Conservation (phyloP, 2,329 filamentous ascomycete genomes). For the Blumeriella jaapii region DNA sequence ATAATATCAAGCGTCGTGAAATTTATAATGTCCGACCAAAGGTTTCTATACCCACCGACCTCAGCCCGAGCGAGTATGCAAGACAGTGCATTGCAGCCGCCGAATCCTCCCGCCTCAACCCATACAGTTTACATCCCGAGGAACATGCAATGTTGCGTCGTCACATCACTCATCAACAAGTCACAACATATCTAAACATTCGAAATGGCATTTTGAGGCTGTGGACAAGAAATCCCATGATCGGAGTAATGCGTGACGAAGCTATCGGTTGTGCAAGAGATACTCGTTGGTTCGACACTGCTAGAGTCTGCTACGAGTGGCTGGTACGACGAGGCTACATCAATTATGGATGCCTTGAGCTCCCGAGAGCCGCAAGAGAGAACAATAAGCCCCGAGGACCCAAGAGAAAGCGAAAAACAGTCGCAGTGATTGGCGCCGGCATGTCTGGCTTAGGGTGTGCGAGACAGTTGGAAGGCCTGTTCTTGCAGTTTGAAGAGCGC, state of each 20-base stretch:
- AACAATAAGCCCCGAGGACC: slow-evolving; percentile 27
- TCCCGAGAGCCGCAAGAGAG: slow-evolving; percentile 33
- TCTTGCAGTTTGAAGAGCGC: slow-evolving; percentile 63
- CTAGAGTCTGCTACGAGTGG: slow-evolving; percentile 86
- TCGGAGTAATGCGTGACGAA: slow-evolving; percentile 70
- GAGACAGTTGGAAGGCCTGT: slow-evolving; percentile 78
- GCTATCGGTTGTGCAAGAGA: slow-evolving; percentile 86
- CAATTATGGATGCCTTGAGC: slow-evolving; percentile 84
- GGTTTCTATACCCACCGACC: slow-evolving; percentile 69
- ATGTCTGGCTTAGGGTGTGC: slow-evolving; percentile 88
- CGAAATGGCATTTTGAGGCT: slow-evolving; percentile 85
- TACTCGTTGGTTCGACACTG: slow-evolving; percentile 76
- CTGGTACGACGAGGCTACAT: slow-evolving; percentile 84
- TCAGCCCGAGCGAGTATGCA: slow-evolving; percentile 71
- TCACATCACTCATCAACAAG: slow-evolving; percentile 76
- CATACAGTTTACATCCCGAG: slow-evolving; percentile 73
- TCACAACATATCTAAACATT: slow-evolving; percentile 92
- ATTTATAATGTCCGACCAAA: slow-evolving; percentile 56
- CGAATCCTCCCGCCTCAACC: slow-evolving; percentile 78
- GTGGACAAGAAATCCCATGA: slow-evolving; percentile 79
- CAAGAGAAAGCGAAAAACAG: slow-evolving; percentile 50
- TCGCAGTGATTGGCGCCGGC: slow-evolving; percentile 86
- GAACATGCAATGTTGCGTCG: slow-evolving; percentile 73
- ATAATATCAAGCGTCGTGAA: slow-evolving; percentile 26
- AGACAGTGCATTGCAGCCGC: slow-evolving; percentile 83